Conservation (phyloP, 257 asterid genomes). For the Solanum virginianum region DNA sequence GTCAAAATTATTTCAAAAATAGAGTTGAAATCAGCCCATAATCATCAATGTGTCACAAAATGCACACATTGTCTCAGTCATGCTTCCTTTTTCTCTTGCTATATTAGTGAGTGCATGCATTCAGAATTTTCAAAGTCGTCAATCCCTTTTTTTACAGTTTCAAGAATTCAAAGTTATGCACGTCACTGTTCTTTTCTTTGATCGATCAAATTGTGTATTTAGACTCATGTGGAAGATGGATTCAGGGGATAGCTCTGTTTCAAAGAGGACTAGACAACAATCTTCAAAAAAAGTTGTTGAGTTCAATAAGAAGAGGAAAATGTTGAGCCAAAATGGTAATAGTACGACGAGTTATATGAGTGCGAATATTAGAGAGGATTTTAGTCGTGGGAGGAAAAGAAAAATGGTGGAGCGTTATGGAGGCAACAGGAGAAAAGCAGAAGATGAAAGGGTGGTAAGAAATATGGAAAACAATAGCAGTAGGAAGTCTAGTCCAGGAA, state of each 20-base stretch:
- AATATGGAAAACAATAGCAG: neutral
- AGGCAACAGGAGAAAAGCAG: neutral
- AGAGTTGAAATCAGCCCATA: too few species aligned
- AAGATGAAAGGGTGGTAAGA: neutral
- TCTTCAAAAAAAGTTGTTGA: neutral
- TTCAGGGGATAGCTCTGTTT: neutral
- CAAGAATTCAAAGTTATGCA: neutral
- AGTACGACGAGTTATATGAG: neutral
- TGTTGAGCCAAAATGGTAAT: neutral
- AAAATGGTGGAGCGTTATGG: neutral
- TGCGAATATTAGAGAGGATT: neutral
- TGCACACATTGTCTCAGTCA: too few species aligned
- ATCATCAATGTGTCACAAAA: too few species aligned
- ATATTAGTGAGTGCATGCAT: neutral
- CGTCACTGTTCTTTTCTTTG: neutral
- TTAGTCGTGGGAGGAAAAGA: neutral
- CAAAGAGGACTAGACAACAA: neutral
- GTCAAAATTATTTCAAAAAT: too few species aligned
- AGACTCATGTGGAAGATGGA: neutral
- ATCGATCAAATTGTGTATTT: neutral
- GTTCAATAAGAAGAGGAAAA: neutral
- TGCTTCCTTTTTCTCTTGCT: neutral
- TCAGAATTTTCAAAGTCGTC: neutral
- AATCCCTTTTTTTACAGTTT: too few species aligned
- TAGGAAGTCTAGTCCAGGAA: neutral